These are phyloP conservation scores for Paecilomyces sp. DNA, from an alignment of 2,329 filamentous ascomycete species.

Conservation along the genomic window DNA sequence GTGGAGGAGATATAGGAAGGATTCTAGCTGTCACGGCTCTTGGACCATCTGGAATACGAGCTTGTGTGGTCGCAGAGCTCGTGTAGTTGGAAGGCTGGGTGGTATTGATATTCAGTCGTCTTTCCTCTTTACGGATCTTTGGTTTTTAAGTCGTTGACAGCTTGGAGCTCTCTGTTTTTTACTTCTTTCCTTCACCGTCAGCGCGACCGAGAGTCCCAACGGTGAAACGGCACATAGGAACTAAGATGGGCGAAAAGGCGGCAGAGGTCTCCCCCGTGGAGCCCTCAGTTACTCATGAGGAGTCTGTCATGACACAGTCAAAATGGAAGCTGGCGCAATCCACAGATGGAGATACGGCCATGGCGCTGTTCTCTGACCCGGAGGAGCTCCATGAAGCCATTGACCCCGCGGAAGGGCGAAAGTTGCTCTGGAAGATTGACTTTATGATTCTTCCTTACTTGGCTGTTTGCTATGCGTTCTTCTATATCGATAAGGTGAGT, in stretches of 20 bases:
- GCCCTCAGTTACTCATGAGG: constrained; percentile 19
- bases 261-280: constrained; percentile 12
- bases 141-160: neutral
- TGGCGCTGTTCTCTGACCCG: constrained; percentile 43
- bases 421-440: constrained; percentile 50
- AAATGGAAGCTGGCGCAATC: constrained; percentile 22
- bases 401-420: constrained; percentile 41
- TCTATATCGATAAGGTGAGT: constrained; percentile 40
- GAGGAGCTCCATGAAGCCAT: constrained; percentile 41
- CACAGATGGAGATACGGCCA: constrained; percentile 43
- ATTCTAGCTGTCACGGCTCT: neutral
- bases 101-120: neutral
- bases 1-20: neutral
- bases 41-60: neutral
- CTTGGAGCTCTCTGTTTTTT: neutral
- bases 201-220: neutral
- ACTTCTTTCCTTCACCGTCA: neutral
- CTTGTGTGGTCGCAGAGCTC: neutral
- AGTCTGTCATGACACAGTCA: constrained; percentile 14
- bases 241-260: constrained; percentile 8
- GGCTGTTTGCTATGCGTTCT: constrained; percentile 48
- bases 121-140: neutral
- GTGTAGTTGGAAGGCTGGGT: neutral
- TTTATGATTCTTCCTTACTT: constrained; percentile 53
- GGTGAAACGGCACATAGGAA: neutral